Evolutionary conservation across 495 filamentous ascomycete genomes (phyloP), one percentile per base, ranked within the genome.

Genomic region (Hypomontagnella submonticulosa): DNA sequence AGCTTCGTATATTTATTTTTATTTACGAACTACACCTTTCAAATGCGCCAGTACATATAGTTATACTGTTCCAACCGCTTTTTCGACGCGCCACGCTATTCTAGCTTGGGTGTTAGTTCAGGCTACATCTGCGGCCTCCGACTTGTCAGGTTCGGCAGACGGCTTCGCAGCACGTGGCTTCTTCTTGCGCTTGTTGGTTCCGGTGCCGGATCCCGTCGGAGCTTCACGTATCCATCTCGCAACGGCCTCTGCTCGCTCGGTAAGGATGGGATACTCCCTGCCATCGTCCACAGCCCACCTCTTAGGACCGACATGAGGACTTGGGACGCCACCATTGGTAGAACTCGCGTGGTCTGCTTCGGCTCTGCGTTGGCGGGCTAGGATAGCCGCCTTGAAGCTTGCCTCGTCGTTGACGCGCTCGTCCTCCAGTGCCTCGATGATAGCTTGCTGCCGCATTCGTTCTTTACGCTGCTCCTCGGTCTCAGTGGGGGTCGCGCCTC

Each of bases 221-320:
- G 84, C 88, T 57, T 89, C 88, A 23, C 77, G 78, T 44, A 93
- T 83, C 90, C 90, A 93, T 19, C 85, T 77, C 3, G 86, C 83
- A 47, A 93, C 81, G 33, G 83, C 84, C 40, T 84, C 80, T 0
- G 90, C 90, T 36, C 90, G 80, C 52, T 90, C 89, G 5, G 88
- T 90, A 4, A 82, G 79, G 63, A 90, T 86, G 0, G 86, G 85
- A 71, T 89, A 90, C 60, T 91, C 89, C 70, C 82, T 85, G 4
- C 82, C 86, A 58, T 88, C 86, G 38, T 87, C 85, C 49, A 85
- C 81, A 9, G 87, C 85, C 87, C 88, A 88, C 4, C 87, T 72
- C 60, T 88, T 88, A 9, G 83, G 82, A 44, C 73, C 66, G 9
- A 71, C 63, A 18, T 71, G 68, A 12, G 71, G 59, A 30, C 66